phyloP scores from a whole-genome alignment of 2,329 filamentous ascomycete genomes.

The Sclerotinia nivalis region DNA sequence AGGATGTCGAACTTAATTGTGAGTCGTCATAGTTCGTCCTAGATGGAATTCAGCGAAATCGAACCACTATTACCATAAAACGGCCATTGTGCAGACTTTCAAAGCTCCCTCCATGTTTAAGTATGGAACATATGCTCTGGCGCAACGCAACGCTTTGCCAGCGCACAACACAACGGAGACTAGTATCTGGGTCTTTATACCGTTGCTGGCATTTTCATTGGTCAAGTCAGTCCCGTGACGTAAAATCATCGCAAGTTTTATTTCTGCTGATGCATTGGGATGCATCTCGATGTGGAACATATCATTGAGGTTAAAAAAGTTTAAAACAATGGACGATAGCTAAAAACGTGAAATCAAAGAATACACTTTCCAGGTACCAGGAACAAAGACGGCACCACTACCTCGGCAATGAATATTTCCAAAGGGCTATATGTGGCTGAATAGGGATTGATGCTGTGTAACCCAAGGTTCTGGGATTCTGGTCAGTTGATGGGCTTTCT shows the following conservation, averaged over 20 bases:
- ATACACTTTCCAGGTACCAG: slow-evolving; percentile 20
- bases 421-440: background rate
- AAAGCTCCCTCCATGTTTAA: background rate
- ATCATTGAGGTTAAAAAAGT: background rate
- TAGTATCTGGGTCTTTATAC: background rate
- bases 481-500: slow-evolving; percentile 3
- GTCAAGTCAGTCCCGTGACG: background rate
- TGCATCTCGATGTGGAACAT: background rate
- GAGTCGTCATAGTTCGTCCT: background rate
- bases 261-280: slow-evolving; percentile 1
- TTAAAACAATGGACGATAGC: background rate
- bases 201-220: background rate
- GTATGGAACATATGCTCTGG: background rate
- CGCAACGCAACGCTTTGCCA: slow-evolving; percentile 3
- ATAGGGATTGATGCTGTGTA: slow-evolving; percentile 1
- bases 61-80: background rate
- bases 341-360: background rate
- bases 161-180: background rate
- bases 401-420: background rate
- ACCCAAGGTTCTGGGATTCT: slow-evolving; percentile 9
- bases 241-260: background rate
- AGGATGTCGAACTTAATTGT: no score
- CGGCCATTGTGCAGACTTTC: background rate
- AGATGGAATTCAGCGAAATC: background rate
- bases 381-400: slow-evolving; percentile 14